Percentiles rank a stretch among this genome's conserved stretches.
phyloP scores from a whole-genome alignment of 169 alveolate genomes.

The Plasmodium coatneyi region DNA sequence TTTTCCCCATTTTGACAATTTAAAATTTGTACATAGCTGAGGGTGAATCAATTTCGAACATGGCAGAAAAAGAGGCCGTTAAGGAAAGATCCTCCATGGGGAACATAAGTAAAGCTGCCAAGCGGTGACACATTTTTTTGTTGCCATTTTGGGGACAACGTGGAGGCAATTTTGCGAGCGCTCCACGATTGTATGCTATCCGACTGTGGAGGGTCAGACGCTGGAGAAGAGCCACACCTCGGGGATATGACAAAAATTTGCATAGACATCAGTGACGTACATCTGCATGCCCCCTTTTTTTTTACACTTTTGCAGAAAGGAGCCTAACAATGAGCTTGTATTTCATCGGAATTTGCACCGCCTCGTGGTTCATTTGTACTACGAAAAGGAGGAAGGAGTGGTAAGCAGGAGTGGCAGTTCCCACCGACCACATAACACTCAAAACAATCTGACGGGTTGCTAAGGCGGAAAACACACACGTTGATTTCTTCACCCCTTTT shows the following conservation, averaged over 20 bases:
- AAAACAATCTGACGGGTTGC: not conserved
- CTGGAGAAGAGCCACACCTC: not conserved
- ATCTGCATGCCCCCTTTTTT: not conserved
- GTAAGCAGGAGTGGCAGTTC: constrained; percentile 14
- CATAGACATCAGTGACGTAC: not conserved
- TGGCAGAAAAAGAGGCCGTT: constrained; percentile 28
- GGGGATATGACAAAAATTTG: not conserved
- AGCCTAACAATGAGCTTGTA: constrained; percentile 60
- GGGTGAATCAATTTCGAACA: not conserved
- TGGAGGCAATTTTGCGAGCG: not conserved
- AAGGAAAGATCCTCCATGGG: constrained; percentile 23
- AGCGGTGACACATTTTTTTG: not conserved
- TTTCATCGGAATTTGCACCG: constrained; percentile 49
- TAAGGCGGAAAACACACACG: not conserved
- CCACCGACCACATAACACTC: not conserved
- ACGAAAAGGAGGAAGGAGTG: constrained; percentile 72
- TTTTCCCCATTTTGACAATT: not conserved
- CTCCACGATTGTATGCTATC: not conserved
- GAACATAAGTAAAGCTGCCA: constrained; percentile 23
- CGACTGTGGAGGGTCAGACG: not conserved
- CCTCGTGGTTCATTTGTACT: constrained; percentile 59
- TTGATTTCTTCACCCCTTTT: not conserved
- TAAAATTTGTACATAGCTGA: constrained; percentile 3
- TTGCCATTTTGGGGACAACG: not conserved
- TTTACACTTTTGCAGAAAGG: constrained; percentile 40